phyloP scores from a whole-genome alignment of 108 stramenopile species.

The Nitzschia palea region DNA sequence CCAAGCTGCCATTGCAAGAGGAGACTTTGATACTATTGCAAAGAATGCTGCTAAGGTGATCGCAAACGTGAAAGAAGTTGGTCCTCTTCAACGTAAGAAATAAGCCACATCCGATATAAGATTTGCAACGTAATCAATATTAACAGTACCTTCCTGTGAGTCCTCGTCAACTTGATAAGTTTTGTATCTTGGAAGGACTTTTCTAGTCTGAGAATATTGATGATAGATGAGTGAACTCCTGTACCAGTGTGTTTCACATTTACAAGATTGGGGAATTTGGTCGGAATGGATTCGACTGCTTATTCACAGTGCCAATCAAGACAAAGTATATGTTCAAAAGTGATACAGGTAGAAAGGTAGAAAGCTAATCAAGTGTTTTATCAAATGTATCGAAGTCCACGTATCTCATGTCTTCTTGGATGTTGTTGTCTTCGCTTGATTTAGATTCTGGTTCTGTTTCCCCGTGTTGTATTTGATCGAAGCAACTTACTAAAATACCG shows the following conservation, averaged over 20 bases:
- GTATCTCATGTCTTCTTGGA: background rate
- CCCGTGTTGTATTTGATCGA: slow-evolving; percentile 18
- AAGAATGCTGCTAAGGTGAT: slow-evolving; percentile 83
- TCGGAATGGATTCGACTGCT: too few species aligned
- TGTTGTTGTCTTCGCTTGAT: background rate
- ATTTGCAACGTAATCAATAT: too few species aligned
- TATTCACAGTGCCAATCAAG: too few species aligned
- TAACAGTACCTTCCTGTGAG: too few species aligned
- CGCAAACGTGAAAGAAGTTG: slow-evolving; percentile 72
- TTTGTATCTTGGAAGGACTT: too few species aligned
- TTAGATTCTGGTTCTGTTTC: slow-evolving; percentile 10
- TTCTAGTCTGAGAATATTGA: too few species aligned
- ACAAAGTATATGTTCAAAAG: too few species aligned
- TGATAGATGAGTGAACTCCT: too few species aligned
- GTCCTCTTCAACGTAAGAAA: slow-evolving; percentile 75
- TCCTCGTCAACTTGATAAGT: too few species aligned
- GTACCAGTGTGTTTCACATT: too few species aligned
- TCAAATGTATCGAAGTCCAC: slow-evolving; percentile 5
- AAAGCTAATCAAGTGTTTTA: background rate
- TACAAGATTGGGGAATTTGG: too few species aligned
- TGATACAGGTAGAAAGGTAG: too few species aligned
- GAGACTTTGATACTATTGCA: slow-evolving; percentile 78
- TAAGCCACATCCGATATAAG: slow-evolving; percentile 17
- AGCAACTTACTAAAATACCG: slow-evolving; percentile 32
- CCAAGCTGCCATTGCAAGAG: slow-evolving; percentile 63